Conservation (phyloP, 2,329 filamentous ascomycete species). For the Alternaria consortialis region DNA sequence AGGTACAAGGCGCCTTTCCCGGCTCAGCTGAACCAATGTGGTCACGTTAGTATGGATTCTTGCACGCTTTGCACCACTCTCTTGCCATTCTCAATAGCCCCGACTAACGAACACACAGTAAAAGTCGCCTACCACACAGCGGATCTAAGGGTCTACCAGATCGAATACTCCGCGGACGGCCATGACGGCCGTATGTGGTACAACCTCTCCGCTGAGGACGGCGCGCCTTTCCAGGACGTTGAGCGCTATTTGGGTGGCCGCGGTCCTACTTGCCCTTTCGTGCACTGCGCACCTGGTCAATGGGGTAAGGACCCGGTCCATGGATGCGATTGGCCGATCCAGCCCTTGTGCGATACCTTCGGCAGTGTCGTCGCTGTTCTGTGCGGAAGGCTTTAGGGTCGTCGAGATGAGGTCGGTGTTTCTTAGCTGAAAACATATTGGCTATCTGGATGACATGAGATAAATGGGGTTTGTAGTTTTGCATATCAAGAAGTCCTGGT, state of each 20-base stretch:
- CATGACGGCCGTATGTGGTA: constrained; percentile 8
- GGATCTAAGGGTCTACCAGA: constrained; percentile 5
- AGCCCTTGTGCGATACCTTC: not conserved
- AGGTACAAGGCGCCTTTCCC: not conserved
- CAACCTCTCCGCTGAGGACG: constrained; percentile 10
- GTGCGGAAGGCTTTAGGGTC: not conserved
- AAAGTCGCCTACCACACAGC: constrained; percentile 5
- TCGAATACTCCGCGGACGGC: constrained; percentile 8
- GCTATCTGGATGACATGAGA: not conserved
- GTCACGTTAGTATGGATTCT: constrained; percentile 2
- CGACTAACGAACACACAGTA: not conserved
- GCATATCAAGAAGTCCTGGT: not conserved
- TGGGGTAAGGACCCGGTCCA: constrained; percentile 7
- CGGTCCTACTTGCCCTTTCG: constrained; percentile 5
- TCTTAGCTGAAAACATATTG: not conserved
- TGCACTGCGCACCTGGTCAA: not conserved
- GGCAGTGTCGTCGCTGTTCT: constrained; percentile 3
- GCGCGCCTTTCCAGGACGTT: constrained; percentile 3
- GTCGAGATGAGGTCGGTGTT: not conserved
- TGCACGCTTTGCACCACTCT: not conserved
- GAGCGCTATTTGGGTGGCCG: constrained; percentile 4
- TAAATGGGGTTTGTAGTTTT: not conserved
- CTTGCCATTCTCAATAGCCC: not conserved
- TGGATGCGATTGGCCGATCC: constrained; percentile 9
- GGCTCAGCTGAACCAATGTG: constrained; percentile 1